phyloP scores from a whole-genome alignment of 495 filamentous ascomycete genomes.

The Xylaria scruposa region DNA sequence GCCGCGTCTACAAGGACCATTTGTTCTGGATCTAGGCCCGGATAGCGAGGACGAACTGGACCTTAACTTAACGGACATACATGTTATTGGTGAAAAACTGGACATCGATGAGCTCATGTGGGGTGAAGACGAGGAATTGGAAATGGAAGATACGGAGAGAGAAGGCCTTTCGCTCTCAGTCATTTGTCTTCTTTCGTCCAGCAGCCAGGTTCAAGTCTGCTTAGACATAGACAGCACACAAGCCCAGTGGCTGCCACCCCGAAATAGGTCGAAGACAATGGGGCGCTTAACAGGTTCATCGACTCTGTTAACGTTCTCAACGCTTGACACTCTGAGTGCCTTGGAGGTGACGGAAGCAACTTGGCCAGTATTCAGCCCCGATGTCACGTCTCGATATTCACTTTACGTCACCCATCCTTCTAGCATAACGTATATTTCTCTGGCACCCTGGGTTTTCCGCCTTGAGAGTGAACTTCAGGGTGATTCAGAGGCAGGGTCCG shows the following conservation, averaged over 20 bases:
- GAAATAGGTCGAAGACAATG: conserved; percentile 51
- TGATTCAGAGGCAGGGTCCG: conserved; percentile 67
- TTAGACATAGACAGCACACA: conserved; percentile 81
- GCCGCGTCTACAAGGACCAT: conserved; percentile 85
- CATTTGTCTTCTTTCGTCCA: conserved; percentile 76
- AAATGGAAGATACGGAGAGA: conserved; percentile 61
- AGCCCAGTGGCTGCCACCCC: conserved; percentile 81
- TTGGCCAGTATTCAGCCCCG: conserved; percentile 78
- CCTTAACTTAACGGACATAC: conserved; percentile 61
- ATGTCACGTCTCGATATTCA: conserved; percentile 74
- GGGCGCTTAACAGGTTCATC: conserved; percentile 40
- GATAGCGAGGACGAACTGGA: conserved; percentile 74
- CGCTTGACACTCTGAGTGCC: conserved; percentile 65
- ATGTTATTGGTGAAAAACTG: conserved; percentile 60
- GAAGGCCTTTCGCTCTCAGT: conserved; percentile 74
- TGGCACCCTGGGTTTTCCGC: conserved; percentile 75
- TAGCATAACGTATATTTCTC: conserved; percentile 73
- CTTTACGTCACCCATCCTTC: conserved; percentile 78
- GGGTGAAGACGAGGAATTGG: conserved; percentile 64
- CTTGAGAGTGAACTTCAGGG: conserved; percentile 77
- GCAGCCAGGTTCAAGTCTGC: conserved; percentile 76
- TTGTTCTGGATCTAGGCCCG: conserved; percentile 69
- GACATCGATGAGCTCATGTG: conserved; percentile 65
- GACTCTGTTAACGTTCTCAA: conserved; percentile 58
- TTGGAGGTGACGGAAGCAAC: conserved; percentile 56